Base-by-base conservation (phyloP, 2,329 filamentous ascomycete species). In the Bipolaris cookei region DNA sequence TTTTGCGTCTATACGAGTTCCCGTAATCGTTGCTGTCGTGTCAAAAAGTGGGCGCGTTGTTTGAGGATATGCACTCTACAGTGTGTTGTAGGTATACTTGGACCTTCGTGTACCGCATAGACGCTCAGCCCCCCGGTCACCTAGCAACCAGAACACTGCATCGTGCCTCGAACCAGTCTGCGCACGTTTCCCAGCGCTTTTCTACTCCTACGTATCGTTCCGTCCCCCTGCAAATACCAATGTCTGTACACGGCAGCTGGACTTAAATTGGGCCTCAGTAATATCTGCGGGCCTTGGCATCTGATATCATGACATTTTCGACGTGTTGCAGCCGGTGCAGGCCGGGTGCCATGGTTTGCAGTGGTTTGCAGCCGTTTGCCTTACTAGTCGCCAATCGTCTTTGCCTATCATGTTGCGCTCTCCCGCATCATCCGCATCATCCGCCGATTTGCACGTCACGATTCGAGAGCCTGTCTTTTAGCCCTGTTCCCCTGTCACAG, bases 81-180 rank as follows among this genome's bases (percentile, higher is more conserved):
- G 38, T 34, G 52, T 38, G 45, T 25, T 48, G 45, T 50, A 43
- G 23, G 8, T 30, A 10, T 30, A 13, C 28, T 30, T 30, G 23
- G 6, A 21, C 37, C 13, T 13, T 50, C 13, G 41, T 49, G 30
- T 28, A 28, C 42, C 21, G 42, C 51, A 37, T 44, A n/a, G 10
- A 28, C 45, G 44, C 51, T 54, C 44, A 23, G 44, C 52, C 46
- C n/a, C 4, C 52, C 21, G 61, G 63, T 64, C 59, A 64, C 62
- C 62, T 51, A 65, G 62, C 62, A 57, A 57, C 54, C 23, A 38
- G 35, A 16, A 34, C 41, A 25, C 49, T 43, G 20, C 35, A 46
- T 37, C 55, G 38, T n/a, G 34, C 30, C 41, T 55, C 39, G 11
- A 51, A 30, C 44, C 23, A 35, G 37, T 51, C 43, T 23, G 46